Evolutionary conservation across 495 filamentous ascomycete species (phyloP).

Genomic region (Neurospora discreta): DNA sequence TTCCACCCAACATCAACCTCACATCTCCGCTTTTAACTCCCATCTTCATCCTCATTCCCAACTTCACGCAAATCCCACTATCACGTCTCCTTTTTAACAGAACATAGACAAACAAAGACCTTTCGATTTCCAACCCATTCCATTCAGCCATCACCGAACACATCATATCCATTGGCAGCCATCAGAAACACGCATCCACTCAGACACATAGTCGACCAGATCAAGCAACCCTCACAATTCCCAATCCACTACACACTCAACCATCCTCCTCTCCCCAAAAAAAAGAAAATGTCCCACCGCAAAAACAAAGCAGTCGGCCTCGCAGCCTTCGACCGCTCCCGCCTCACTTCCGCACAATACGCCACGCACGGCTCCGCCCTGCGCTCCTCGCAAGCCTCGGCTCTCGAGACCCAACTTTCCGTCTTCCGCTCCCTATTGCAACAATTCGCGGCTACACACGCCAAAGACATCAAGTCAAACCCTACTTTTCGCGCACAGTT

Average conservation of each 20-base stretch:
- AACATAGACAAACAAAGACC: no score
- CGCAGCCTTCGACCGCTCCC: conserved; percentile 77
- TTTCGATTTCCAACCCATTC: no score
- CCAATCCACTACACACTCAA: not conserved
- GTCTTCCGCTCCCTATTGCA: conserved; percentile 92
- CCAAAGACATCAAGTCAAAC: conserved; percentile 88
- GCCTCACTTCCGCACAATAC: conserved; percentile 70
- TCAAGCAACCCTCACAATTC: not conserved
- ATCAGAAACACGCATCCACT: not conserved
- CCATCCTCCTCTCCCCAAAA: not conserved
- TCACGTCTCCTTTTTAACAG: not conserved
- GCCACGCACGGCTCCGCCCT: conserved; percentile 80
- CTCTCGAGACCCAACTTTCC: conserved; percentile 81
- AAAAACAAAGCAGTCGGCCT: conserved; percentile 66
- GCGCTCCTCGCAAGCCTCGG: conserved; percentile 65
- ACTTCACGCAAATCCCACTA: not conserved
- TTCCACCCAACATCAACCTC: not conserved
- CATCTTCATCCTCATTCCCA: not conserved
- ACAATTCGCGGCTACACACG: conserved; percentile 88
- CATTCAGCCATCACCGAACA: no score
- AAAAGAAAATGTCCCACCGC: conserved; percentile 34
- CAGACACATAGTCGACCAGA: not conserved
- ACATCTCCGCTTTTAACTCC: not conserved
- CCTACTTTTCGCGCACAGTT: conserved; percentile 93
- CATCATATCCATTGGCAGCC: not conserved